phyloP scores from a whole-genome alignment of 352 stramenopile genomes.

The Thalassiosira delicatula region DNA sequence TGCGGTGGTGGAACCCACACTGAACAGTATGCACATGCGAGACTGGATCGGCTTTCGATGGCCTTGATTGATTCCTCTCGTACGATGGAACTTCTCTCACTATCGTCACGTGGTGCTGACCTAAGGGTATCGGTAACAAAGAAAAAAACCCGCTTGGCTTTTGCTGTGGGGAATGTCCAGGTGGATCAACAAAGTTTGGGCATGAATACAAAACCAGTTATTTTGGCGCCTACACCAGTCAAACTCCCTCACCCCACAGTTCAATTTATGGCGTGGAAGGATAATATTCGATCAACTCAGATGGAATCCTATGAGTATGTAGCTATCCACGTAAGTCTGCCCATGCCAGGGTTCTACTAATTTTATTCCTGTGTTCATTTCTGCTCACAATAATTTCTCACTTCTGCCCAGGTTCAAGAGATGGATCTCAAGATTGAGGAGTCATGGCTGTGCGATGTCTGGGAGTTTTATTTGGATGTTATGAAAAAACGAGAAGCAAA shows the following conservation, averaged over 20 bases:
- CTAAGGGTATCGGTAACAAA: conserved; percentile 78
- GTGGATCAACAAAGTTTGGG: conserved; percentile 81
- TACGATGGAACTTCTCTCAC: conserved; percentile 76
- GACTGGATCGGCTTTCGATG: conserved; percentile 72
- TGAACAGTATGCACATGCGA: conserved; percentile 77
- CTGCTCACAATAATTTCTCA: neutral
- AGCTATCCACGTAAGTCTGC: conserved; percentile 54
- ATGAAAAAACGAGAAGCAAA: conserved; percentile 60
- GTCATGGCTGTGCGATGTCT: conserved; percentile 78
- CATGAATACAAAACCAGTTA: conserved; percentile 69
- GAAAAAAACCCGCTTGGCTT: conserved; percentile 74
- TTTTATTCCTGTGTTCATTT: neutral
- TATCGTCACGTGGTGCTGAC: conserved; percentile 74
- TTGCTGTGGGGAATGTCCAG: conserved; percentile 80
- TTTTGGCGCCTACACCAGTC: conserved; percentile 76
- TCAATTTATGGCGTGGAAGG: conserved; percentile 81
- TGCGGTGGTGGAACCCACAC: conserved; percentile 26
- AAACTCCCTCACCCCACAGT: conserved; percentile 75
- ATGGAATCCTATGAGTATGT: conserved; percentile 83
- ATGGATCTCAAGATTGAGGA: conserved; percentile 86
- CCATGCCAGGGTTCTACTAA: no score
- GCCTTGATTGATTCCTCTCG: conserved; percentile 82
- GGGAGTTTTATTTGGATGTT: conserved; percentile 78
- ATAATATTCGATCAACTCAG: conserved; percentile 79
- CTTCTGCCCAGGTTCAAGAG: conserved; percentile 76